Base-by-base conservation (phyloP, 2,329 filamentous ascomycete genomes). In the Calonectria crousiana region DNA sequence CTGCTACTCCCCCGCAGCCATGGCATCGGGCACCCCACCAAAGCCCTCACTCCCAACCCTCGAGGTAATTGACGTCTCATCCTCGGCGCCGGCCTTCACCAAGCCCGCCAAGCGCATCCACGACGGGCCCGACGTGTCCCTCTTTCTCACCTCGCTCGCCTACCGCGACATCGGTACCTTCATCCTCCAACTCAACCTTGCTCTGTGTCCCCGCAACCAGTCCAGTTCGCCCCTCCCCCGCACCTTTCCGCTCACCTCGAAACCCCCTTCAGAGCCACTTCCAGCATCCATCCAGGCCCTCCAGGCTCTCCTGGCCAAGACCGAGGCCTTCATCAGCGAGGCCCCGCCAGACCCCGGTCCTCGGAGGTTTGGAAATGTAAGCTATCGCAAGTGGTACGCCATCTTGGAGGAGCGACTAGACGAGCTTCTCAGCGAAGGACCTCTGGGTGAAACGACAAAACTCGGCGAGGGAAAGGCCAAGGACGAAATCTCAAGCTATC, bases 91-190 rank as follows among this genome's bases (percentile, higher is more conserved):
- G n/a, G n/a, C 78, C 34, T 98, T 98, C 84, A 82, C 87, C 67
- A 86, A 87, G 52, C 97, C 97, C 0, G 82, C 84, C 71, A 99
- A 98, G 85, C 89, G 89, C 81, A 99, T 99, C 86, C 90, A 98
- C 85, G 94, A 97, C 80, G 93, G 93, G 71, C 87, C 93, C 74
- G 95, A 98, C 88, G 94, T 99, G 69, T 84, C 91, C 26, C 91
- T 90, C 76, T 99, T 98, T 84, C 91, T 98, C 68, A 90, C 89
- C 11, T 95, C 95, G 64, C 91, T 91, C 78, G 97, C 95, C 56
- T 98, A 98, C 85, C 90, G 92, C 73, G 95, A 98, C 82, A 94
- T 99, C 69, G 94, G 95, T 84, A 90, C 91, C 60, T 98, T 98
- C 83, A 87, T 98, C 60, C 89, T 98, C 77, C 97, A 98, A 85